Conservation (phyloP, 495 filamentous ascomycete genomes). For the Aspergillus sclerotioniger region DNA sequence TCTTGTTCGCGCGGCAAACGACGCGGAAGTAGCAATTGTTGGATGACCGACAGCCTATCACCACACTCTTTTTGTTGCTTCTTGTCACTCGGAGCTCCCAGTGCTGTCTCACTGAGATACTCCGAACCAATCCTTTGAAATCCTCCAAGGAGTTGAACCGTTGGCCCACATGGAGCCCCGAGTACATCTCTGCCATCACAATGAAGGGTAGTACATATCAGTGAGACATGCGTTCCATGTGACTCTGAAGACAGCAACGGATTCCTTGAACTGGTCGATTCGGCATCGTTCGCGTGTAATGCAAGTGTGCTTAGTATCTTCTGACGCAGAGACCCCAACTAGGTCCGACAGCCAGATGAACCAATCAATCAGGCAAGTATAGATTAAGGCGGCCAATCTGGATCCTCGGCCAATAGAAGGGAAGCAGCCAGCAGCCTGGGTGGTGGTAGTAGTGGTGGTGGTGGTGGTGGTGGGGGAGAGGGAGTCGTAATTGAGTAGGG, state of each 20-base stretch:
- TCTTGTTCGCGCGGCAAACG: slow-evolving; percentile 48
- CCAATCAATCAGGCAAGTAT: neutral
- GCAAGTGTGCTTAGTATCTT: neutral
- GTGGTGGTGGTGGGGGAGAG: too few species aligned
- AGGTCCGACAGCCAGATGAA: neutral
- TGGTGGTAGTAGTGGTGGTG: too few species aligned
- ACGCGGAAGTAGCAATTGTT: slow-evolving; percentile 46
- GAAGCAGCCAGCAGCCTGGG: slow-evolving; percentile 1
- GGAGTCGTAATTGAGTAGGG: neutral
- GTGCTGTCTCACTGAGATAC: slow-evolving; percentile 46
- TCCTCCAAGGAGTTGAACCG: slow-evolving; percentile 44
- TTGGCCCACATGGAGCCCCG: slow-evolving; percentile 46
- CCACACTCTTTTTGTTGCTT: slow-evolving; percentile 50
- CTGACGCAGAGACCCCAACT: neutral
- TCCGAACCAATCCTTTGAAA: slow-evolving; percentile 43
- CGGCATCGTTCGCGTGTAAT: slow-evolving; percentile 17
- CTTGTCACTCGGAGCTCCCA: slow-evolving; percentile 48
- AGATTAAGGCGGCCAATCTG: neutral
- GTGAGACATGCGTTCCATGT: slow-evolving; percentile 6
- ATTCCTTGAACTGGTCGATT: slow-evolving; percentile 13
- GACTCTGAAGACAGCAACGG: slow-evolving; percentile 12
- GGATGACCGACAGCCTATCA: slow-evolving; percentile 44
- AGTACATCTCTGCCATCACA: slow-evolving; percentile 45
- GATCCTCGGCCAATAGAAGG: neutral
- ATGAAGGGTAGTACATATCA: slow-evolving; percentile 16